phyloP scores from a whole-genome alignment of 2,329 filamentous ascomycete genomes.

The Amauroascus verrucosus region DNA sequence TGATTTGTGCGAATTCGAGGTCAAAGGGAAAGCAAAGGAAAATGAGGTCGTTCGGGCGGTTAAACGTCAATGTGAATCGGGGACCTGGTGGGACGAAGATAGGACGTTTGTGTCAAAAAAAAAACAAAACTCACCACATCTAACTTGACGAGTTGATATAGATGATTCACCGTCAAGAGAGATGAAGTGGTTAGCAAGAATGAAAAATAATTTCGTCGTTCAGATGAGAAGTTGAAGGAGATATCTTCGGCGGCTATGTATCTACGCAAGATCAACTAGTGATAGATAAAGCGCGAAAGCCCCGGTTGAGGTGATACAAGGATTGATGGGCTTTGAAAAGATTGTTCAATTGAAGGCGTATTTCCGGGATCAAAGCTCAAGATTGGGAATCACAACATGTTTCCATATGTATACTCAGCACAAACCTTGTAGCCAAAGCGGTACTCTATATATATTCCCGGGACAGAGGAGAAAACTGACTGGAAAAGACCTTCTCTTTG shows the following conservation, averaged over 20 bases:
- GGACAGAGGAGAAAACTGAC: not conserved
- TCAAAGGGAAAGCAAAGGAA: not conserved
- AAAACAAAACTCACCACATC: not conserved
- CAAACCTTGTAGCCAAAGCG: too few relatives aligned
- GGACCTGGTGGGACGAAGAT: not conserved
- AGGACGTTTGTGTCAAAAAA: not conserved
- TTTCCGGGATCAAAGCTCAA: not conserved
- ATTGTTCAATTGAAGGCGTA: not conserved
- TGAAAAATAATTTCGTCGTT: not conserved
- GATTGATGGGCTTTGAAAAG: not conserved
- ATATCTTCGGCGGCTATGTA: slow-evolving; percentile 4
- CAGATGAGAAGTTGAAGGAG: not conserved
- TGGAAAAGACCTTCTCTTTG: not conserved
- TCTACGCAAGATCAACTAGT: not conserved
- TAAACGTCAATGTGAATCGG: not conserved
- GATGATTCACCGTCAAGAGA: not conserved
- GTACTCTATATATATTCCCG: not conserved
- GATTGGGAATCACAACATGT: not conserved
- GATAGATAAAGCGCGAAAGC: slow-evolving; percentile 3
- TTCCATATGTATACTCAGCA: too few relatives aligned
- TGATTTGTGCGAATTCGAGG: not conserved
- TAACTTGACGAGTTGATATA: not conserved
- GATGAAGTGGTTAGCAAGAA: not conserved
- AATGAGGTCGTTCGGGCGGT: not conserved
- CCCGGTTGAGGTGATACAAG: not conserved